Percentiles rank a stretch among this genome's conserved stretches.
Evolutionary conservation across 352 stramenopile genomes (phyloP).

Genomic region (Phytophthora capsici): DNA sequence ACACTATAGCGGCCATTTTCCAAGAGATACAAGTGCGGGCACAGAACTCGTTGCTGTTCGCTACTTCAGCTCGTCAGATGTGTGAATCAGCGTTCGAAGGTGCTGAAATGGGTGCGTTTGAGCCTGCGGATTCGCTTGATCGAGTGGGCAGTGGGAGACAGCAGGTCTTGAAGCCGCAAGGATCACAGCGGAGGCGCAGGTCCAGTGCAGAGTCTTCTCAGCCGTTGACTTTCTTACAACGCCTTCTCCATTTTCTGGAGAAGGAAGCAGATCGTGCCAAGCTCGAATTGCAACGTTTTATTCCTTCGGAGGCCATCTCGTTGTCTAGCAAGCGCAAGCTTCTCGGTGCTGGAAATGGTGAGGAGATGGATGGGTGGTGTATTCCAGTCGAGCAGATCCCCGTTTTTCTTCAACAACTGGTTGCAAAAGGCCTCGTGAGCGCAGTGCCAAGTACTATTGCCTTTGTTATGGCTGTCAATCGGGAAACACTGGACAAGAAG

Average conservation of each 20-base stretch:
- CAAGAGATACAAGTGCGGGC: constrained; percentile 48
- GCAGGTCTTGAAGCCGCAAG: constrained; percentile 21
- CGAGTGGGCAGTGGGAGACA: constrained; percentile 18
- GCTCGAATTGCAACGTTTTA: constrained; percentile 32
- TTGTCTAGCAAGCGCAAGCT: constrained; percentile 14
- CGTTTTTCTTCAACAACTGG: constrained; percentile 32
- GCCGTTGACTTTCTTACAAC: constrained; percentile 25
- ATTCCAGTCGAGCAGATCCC: constrained; percentile 28
- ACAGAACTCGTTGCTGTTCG: constrained; percentile 40
- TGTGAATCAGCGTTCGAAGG: constrained; percentile 34
- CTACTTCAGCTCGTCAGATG: constrained; percentile 22
- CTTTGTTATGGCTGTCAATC: constrained; percentile 33
- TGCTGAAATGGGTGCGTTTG: constrained; percentile 25
- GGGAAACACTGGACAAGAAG: constrained; percentile 28
- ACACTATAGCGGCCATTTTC: constrained; percentile 53
- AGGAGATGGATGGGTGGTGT: constrained; percentile 29
- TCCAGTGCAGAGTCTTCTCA: neutral
- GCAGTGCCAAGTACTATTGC: constrained; percentile 34
- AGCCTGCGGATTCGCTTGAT: constrained; percentile 34
- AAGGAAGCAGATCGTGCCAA: constrained; percentile 1
- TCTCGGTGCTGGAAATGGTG: neutral
- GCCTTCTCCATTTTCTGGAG: constrained; percentile 28
- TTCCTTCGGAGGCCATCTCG: constrained; percentile 12
- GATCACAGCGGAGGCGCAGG: neutral
- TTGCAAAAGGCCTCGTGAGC: constrained; percentile 31